These are phyloP conservation scores for Chenopodium formosanum DNA, from an alignment of 148 eudicot genomes.

Conservation along the genomic window DNA sequence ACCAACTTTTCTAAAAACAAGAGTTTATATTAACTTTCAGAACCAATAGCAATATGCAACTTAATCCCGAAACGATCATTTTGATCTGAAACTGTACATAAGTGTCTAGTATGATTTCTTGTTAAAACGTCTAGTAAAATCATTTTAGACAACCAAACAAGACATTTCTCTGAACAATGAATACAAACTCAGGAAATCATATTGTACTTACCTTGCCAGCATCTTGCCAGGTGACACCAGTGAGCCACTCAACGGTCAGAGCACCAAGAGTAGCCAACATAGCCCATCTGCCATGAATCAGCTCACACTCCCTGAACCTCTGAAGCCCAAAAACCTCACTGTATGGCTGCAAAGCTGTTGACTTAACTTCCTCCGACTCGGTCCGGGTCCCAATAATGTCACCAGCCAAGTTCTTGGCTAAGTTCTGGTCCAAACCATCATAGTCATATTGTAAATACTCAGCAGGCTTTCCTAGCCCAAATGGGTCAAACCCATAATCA, in stretches of 20 bases:
- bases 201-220: slow-evolving; percentile 79
- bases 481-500: slow-evolving; percentile 93
- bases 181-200: not conserved
- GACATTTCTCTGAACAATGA: not conserved
- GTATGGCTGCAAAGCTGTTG: slow-evolving; percentile 86
- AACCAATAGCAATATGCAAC: no score
- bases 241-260: slow-evolving; percentile 84
- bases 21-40: no score
- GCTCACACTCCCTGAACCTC: slow-evolving; percentile 95
- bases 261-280: slow-evolving; percentile 98
- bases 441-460: slow-evolving; percentile 85
- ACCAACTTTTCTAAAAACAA: no score
- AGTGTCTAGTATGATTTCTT: not conserved
- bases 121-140: not conserved
- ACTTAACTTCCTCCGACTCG: slow-evolving; percentile 55
- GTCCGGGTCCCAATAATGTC: slow-evolving; percentile 75
- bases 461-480: slow-evolving; percentile 87
- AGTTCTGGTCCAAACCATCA: slow-evolving; percentile 86
- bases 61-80: not conserved
- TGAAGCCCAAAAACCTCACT: slow-evolving; percentile 90
- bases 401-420: slow-evolving; percentile 80
- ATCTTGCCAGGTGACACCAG: slow-evolving; percentile 98
- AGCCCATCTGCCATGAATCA: slow-evolving; percentile 96
- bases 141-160: not conserved
- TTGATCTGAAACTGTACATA: not conserved